Percentiles rank a stretch among this genome's conserved stretches.
Conservation (phyloP, 2,329 filamentous ascomycete genomes). For the Colletotrichum sp. region DNA sequence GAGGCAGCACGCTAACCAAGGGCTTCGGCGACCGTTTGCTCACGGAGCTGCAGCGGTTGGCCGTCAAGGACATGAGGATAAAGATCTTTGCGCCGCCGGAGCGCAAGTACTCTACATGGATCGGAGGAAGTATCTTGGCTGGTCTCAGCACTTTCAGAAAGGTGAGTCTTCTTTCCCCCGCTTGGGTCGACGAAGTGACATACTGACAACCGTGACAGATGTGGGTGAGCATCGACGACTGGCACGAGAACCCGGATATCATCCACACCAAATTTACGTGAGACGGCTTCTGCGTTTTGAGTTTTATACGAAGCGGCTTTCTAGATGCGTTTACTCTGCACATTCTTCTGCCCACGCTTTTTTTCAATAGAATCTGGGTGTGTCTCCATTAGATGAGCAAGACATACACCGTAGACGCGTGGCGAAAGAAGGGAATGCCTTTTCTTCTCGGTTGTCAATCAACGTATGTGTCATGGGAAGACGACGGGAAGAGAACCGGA, state of each 20-base stretch:
- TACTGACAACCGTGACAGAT: slow-evolving; percentile 63
- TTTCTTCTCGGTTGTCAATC: background rate
- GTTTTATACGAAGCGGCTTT: background rate
- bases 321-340: background rate
- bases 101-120: slow-evolving; percentile 99
- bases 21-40: slow-evolving; percentile 94
- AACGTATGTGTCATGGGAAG: background rate
- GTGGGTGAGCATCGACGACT: slow-evolving; percentile 99
- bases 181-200: fast-evolving
- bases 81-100: slow-evolving; percentile 99
- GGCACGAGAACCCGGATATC: slow-evolving; percentile 99
- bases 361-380: background rate
- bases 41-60: slow-evolving; percentile 88
- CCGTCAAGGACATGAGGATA: slow-evolving; percentile 99
- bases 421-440: background rate
- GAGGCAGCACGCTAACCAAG: slow-evolving; percentile 94
- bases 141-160: slow-evolving; percentile 98
- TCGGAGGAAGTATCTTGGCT: slow-evolving; percentile 95
- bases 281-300: slow-evolving; percentile 19
- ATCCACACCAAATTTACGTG: slow-evolving; percentile 98
- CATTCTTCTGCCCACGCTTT: background rate
- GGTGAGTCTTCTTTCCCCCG: slow-evolving; percentile 51
- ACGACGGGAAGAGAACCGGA: background rate
- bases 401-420: background rate
- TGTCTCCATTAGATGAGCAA: background rate